Percentiles rank a stretch among this genome's conserved stretches.
Evolutionary conservation across 2,329 filamentous ascomycete species (phyloP).

Genomic region (Coniochaeta ligniaria): DNA sequence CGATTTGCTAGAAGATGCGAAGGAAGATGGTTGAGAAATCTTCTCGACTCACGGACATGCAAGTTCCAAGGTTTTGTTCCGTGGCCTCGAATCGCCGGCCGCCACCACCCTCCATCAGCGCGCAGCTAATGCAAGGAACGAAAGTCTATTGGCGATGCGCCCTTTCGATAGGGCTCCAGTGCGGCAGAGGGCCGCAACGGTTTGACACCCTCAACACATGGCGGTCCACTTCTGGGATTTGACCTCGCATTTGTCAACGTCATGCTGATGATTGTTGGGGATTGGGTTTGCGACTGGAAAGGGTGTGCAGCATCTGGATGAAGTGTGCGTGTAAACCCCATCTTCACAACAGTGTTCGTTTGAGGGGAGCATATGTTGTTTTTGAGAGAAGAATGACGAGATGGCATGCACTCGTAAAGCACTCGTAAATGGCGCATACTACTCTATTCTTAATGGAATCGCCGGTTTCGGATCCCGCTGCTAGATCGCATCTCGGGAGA

Average conservation of each 20-base stretch:
- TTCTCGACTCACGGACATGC: not conserved
- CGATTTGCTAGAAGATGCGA: not conserved
- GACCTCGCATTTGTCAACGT: not conserved
- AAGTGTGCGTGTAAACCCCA: not conserved
- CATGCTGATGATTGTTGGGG: not conserved
- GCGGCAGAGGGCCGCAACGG: not conserved
- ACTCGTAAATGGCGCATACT: not conserved
- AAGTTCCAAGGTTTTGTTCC: not conserved
- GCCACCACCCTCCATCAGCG: not conserved
- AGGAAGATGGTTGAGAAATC: not conserved
- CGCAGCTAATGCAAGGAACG: not conserved
- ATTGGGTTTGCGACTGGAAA: not conserved
- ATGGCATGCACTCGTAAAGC: not conserved
- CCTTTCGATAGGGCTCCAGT: not conserved
- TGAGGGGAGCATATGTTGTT: not conserved
- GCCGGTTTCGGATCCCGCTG: not conserved
- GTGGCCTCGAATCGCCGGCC: not conserved
- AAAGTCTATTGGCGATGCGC: not conserved
- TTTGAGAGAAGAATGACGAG: not conserved
- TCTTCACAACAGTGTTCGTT: not conserved
- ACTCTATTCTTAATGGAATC: too few relatives aligned
- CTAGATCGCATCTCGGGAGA: not conserved
- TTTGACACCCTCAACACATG: not conserved
- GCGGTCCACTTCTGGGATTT: not conserved
- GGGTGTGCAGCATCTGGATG: not conserved